Evolutionary conservation across 2,329 filamentous ascomycete species (phyloP).

Genomic region (Nigrospora oryzae): DNA sequence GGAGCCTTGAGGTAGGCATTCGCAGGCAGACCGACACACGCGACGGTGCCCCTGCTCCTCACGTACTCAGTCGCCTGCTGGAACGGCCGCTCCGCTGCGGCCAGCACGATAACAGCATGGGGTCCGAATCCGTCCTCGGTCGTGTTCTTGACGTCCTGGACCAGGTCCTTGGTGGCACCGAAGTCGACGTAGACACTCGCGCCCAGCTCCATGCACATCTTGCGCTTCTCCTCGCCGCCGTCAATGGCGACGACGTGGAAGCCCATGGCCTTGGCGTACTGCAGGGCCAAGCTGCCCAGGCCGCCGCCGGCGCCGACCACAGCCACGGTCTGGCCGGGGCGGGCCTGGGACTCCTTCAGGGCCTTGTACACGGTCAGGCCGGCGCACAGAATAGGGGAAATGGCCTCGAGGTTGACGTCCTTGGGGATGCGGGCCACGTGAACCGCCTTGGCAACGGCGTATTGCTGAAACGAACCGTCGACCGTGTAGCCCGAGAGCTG

Average conservation of each 20-base stretch:
- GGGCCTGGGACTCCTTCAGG: constrained; percentile 72
- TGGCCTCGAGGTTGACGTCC: constrained; percentile 64
- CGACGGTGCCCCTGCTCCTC: constrained; percentile 70
- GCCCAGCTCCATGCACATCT: constrained; percentile 62
- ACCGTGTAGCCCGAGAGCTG: constrained; percentile 85
- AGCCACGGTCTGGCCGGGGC: constrained; percentile 69
- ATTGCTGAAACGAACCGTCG: constrained; percentile 90
- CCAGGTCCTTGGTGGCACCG: constrained; percentile 62
- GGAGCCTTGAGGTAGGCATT: constrained; percentile 72
- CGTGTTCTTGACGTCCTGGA: constrained; percentile 74
- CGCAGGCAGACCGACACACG: constrained; percentile 84
- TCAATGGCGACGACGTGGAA: constrained; percentile 75
- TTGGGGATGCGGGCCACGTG: constrained; percentile 79
- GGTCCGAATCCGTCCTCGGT: constrained; percentile 77
- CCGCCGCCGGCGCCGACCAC: constrained; percentile 84
- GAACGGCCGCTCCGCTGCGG: constrained; percentile 86
- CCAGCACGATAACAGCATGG: constrained; percentile 79
- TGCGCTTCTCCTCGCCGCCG: constrained; percentile 70
- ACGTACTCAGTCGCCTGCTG: constrained; percentile 89
- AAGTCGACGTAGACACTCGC: constrained; percentile 76
- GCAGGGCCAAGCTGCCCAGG: constrained; percentile 65
- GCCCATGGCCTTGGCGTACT: constrained; percentile 90
- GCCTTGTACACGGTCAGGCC: constrained; percentile 88
- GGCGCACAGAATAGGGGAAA: constrained; percentile 75
- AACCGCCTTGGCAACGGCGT: constrained; percentile 76